Base-by-base conservation (phyloP, 176 grass and related monocot genomes). In the Dactylis glomerata region DNA sequence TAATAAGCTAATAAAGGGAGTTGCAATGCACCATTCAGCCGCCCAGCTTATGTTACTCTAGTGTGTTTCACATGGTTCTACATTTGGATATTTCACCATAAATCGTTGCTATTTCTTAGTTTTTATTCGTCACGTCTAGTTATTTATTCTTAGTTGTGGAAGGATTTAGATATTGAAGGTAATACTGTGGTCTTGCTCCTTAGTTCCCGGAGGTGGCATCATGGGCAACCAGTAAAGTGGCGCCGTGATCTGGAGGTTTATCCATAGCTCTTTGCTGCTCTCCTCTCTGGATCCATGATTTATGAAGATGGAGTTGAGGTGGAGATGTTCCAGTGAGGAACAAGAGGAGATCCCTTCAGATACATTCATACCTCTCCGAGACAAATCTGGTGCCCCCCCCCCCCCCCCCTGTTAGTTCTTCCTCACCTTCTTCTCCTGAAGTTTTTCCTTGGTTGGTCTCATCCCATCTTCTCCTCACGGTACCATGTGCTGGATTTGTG, bases 31-130 rank as follows among this genome's bases (percentile, higher is more conserved):
- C 9, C 30, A 66, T 75, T 52, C 44, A 84, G 57, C 82, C 26
- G 44, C 52, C 26, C 24, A 64, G 6, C 77, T 67, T 64, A 63
- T 86, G 20, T 62, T 71, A 66, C 38, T 78, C 28, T 58, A 69
- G 17, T 3, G 40, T 58, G 84, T 75, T 44, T 82, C 6, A 1
- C 80, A 71, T 41, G 52, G 17, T 56, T 68, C 30, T 79, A 26
- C 50, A 56, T 77, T 61, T 49, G 13, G 54, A 68, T 68, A 50
- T 51, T 68, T 81, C 42, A 38, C n/a, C 62, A 50, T 37, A 68
- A 22, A 37, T 22, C 10, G 3, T 31, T 49, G 27, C 17, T 65
- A 20, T 64, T 13, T 46, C 2, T 3, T 49, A 23, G 41, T 49
- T 66, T 50, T 10, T 47, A 32, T 34, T 34, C 31, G 20, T 52